Evolutionary conservation across 1,284 basidiomycete species (phyloP), one percentile per base, ranked within the genome.

Genomic region (Ustilago esculenta): DNA sequence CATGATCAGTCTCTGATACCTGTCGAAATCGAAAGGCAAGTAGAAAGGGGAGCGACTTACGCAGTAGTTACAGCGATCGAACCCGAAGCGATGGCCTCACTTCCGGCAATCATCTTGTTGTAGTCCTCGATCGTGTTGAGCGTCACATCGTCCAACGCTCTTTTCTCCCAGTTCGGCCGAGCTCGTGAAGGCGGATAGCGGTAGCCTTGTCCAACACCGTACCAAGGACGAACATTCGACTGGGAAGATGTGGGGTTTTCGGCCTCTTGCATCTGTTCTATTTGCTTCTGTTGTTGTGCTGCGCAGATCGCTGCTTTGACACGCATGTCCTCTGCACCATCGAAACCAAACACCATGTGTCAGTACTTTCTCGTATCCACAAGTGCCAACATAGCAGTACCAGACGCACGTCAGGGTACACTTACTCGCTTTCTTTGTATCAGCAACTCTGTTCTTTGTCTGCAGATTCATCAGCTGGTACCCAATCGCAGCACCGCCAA

Each of bases 41-140:
- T 20, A 34, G 3, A 18, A 11, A 15, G 1, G 14, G 15, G 23
- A 23, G 12, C 5, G 0, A 58, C 66, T 63, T 47, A 69, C 66
- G 66, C 59, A 24, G 43, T 32, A 2, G 44, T 46, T 5, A 63
- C 20, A 21, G 66, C 66, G 12, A 69, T 49, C 12, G 35, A 37
- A 1, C 54, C 51, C 1, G 49, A 44, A 6, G 20, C 51, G 1
- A 63, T 20, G 0, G 47, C 59, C 21, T 69, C 66, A 12, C 55
- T 59, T n/a, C 46, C 54, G 17, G 44, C 66, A 23, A 69, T 54
- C 15, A 69, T 20, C 51, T 69, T 69, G 58, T 52, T 56, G 40
- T 59, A 69, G 21, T 69, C 66, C 23, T 69, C 66, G 5, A 69
- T 50, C 11, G 59, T 39, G 46, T 29, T 52, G 27, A 69, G 47